Conservation (phyloP, 352 stramenopile species). For the Phytopythium cucurbitacearum region DNA sequence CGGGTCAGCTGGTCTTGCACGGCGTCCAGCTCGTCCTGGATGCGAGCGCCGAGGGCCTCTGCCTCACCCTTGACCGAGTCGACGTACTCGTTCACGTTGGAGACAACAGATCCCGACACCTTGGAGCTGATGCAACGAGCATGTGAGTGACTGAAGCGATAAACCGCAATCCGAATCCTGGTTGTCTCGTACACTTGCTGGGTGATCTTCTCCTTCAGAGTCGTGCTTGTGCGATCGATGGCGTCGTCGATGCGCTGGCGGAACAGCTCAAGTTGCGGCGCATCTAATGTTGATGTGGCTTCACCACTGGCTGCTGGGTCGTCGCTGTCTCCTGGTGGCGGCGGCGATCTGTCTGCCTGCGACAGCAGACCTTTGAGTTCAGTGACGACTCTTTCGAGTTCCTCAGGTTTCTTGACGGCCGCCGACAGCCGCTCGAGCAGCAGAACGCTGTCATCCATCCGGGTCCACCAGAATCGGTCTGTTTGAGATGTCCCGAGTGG, state of each 20-base stretch:
- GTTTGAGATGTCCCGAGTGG: not conserved
- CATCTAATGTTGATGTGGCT: constrained; percentile 1
- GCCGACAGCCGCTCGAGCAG: constrained; percentile 41
- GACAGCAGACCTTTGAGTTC: constrained; percentile 49
- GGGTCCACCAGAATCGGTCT: constrained; percentile 42
- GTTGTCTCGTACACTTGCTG: constrained; percentile 47
- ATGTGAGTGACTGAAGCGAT: not conserved
- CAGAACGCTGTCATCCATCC: constrained; percentile 43
- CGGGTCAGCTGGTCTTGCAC: constrained; percentile 24
- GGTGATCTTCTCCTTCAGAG: constrained; percentile 39
- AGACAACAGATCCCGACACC: constrained; percentile 46
- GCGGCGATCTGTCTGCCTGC: constrained; percentile 12
- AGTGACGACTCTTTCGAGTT: constrained; percentile 46
- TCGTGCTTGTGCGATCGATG: constrained; percentile 37
- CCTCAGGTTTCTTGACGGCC: constrained; percentile 48
- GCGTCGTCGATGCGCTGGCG: constrained; percentile 44
- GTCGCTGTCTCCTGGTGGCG: constrained; percentile 9
- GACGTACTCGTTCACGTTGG: constrained; percentile 52
- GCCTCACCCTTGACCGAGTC: constrained; percentile 56
- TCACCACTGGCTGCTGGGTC: constrained; percentile 7
- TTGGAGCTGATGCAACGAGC: constrained; percentile 26
- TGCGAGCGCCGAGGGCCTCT: constrained; percentile 28
- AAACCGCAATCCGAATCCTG: constrained; percentile 1
- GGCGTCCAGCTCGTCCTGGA: constrained; percentile 44
- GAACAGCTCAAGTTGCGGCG: constrained; percentile 28